Evolutionary conservation across 768 basidiomycete genomes (phyloP).

Genomic region (Rossbeevera mucosa): DNA sequence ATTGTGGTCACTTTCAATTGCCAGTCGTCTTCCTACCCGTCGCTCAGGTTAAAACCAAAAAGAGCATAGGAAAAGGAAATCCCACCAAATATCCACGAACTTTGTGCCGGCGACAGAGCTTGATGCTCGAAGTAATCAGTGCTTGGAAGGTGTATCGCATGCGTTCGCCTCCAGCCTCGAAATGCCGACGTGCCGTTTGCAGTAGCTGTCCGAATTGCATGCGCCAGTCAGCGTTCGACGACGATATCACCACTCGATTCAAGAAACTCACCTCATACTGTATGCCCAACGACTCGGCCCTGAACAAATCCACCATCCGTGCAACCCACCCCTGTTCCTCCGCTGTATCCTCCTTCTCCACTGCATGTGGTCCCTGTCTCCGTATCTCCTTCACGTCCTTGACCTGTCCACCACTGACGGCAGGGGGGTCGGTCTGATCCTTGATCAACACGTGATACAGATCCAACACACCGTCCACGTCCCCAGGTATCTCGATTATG

Average conservation of each 20-base stretch:
- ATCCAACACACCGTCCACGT: conserved; percentile 90
- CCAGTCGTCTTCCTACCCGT: conserved; percentile 71
- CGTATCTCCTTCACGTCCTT: conserved; percentile 41
- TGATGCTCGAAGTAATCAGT: too few species aligned
- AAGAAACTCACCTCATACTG: conserved; percentile 71
- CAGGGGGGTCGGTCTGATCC: conserved; percentile 66
- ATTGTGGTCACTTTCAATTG: conserved; percentile 81
- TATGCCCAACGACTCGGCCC: conserved; percentile 76
- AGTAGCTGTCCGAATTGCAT: conserved; percentile 52
- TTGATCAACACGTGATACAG: conserved; percentile 89
- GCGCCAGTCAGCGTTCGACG: background rate
- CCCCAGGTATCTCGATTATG: conserved; percentile 87
- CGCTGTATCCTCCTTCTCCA: conserved; percentile 86
- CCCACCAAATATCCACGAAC: conserved; percentile 63
- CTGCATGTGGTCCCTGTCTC: conserved; percentile 53
- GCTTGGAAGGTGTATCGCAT: too few species aligned
- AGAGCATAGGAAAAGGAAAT: background rate
- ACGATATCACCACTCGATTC: background rate
- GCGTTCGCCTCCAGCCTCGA: conserved; percentile 89
- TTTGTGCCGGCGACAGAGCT: conserved; percentile 85
- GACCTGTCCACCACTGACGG: conserved; percentile 17
- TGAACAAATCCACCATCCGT: conserved; percentile 94
- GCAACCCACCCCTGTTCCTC: conserved; percentile 99
- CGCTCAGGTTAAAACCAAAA: background rate
- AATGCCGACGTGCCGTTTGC: conserved; percentile 86